Base-by-base conservation (phyloP, 345 rosid genomes). In the Sisymbrium irio region DNA sequence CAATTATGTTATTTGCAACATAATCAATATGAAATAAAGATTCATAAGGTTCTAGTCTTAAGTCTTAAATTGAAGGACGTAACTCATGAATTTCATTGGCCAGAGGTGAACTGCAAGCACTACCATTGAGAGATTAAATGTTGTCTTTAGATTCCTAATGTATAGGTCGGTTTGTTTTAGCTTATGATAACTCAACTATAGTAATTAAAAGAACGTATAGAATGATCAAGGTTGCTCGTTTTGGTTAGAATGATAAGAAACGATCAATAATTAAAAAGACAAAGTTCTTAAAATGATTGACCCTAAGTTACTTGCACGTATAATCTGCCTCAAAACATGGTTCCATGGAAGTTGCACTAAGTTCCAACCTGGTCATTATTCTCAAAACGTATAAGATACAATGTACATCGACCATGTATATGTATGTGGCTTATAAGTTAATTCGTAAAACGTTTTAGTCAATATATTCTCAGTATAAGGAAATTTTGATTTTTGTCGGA, bases 191-290 rank as follows among this genome's bases (percentile, higher is more conserved):
- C n/a, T n/a, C n/a, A n/a, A n/a, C n/a, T 22, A 22, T 22, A 22
- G 25, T 22, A 22, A 22, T 22, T 22, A 1, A 22, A 22, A 22
- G 3, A 22, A 22, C 25, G 25, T 22, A 22, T 22, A 22, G 25
- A 22, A 22, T 22, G 25, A 22, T 22, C 25, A 22, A 22, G 25
- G 25, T 22, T 75, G 62, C 82, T 85, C 82, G 75, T 83, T 51
- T 35, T 47, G 6, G 13, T 47, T 9, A 19, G 6, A 47, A 47
- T 6, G 22, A 47, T 22, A 18, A 47, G 33, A 42, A 47, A 17
- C 12, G 53, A 18, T 46, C 18, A 46, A 35, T 9, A 9, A 46
- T 22, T 46, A 15, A 46, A 46, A 46, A 42, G 2, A 46, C 51
- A 18, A 47, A 47, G 53, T 47, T 27, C 53, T 47, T 47, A 19